Base-by-base conservation (phyloP, 1,284 basidiomycete species). In the Fereydounia khargensis region DNA sequence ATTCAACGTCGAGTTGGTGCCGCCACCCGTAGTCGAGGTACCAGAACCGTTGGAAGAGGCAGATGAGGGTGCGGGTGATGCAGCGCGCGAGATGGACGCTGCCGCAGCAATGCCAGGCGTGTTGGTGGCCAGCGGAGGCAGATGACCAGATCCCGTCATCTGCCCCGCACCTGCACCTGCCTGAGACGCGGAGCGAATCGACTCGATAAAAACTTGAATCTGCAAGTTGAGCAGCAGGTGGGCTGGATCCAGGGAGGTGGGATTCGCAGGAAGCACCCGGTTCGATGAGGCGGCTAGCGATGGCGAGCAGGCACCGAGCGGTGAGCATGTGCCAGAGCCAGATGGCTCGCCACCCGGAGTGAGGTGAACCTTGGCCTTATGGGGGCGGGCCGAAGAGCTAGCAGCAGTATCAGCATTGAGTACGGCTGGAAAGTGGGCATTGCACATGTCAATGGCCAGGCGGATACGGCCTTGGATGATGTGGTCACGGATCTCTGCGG, bases 191-290 rank as follows among this genome's bases (percentile, higher is more conserved):
- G 86, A 85, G 24, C 89, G 84, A 54, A 87, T 85, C 7, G 85
- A 81, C 74, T 92, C 89, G 62, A 88, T 84, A 77, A 91, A 91
- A 0, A 83, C 82, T 35, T 87, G 84, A 27, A 91, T 86, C 59
- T 86, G 86, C 36, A 92, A 82, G 66, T 91, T 90, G 57, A 92
- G 82, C 27, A 80, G 79, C 35, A 92, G 79, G 66, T 89, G 87
- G 1, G 80, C 77, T 14, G 88, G 86, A 37, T 87, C 81, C 22
- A 85, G 63, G 6, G 74, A 76, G 13, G 67, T 62, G 2, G 65
- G 60, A 34, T 67, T 56, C 18, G 68, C 50, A 3, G 71, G 70
- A 1, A 61, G 31, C 21, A 45, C 57, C 45, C 52, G 51, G 38
- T 28, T 57, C 25, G n/a, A 47, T 22, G 8, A 54, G 35, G 17